Conservation (phyloP, 805 yeast species). For the Kluyveromyces starmeri region DNA sequence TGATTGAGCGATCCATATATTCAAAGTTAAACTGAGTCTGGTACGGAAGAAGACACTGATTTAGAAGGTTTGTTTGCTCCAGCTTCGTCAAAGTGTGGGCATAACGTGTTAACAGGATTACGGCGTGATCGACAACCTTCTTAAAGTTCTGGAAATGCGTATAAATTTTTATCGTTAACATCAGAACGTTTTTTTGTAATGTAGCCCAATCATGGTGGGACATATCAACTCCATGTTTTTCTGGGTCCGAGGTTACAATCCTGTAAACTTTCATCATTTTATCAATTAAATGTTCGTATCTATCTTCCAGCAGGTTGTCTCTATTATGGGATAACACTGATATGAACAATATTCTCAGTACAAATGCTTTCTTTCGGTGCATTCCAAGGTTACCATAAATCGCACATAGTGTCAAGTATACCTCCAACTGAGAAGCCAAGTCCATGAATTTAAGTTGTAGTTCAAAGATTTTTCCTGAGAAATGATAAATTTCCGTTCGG, state of each 20-base stretch:
- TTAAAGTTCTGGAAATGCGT: slow-evolving; percentile 40
- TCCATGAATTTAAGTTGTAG: slow-evolving; percentile 39
- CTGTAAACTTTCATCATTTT: slow-evolving; percentile 47
- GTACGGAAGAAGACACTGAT: slow-evolving; percentile 20
- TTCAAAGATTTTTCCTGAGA: slow-evolving; percentile 40
- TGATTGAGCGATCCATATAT: slow-evolving; percentile 70
- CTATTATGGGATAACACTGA: slow-evolving; percentile 36
- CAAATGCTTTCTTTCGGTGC: slow-evolving; percentile 58
- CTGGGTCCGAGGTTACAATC: slow-evolving; percentile 34
- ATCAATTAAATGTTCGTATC: slow-evolving; percentile 38
- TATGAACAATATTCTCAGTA: slow-evolving; percentile 55
- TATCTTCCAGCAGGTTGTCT: slow-evolving; percentile 10
- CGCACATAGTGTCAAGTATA: slow-evolving; percentile 58
- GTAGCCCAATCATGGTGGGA: slow-evolving; percentile 42
- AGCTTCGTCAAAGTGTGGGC: slow-evolving; percentile 42
- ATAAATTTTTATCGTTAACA: slow-evolving; percentile 44
- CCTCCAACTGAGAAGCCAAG: slow-evolving; percentile 45
- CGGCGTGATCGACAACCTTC: slow-evolving; percentile 39
- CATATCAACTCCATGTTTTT: slow-evolving; percentile 20
- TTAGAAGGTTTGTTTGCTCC: slow-evolving; percentile 45
- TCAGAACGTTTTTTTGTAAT: slow-evolving; percentile 48
- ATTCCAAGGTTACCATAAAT: slow-evolving; percentile 55
- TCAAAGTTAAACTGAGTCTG: slow-evolving; percentile 15
- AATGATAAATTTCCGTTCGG: slow-evolving; percentile 37
- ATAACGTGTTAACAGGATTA: slow-evolving; percentile 48